These are phyloP conservation scores for Saccharomycopsis malanga DNA, from an alignment of 805 yeast species.

Conservation along the genomic window DNA sequence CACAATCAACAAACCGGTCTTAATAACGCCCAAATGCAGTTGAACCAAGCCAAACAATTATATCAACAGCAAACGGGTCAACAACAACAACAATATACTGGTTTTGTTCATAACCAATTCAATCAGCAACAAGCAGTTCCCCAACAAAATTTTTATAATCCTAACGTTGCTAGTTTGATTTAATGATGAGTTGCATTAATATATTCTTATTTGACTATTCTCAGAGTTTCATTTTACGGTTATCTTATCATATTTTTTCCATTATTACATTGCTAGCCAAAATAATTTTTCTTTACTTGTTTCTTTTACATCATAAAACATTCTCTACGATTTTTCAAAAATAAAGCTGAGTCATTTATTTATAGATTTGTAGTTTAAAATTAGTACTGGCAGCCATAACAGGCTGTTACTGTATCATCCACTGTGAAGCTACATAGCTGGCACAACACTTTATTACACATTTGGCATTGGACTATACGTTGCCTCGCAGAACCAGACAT, in stretches of 20 bases:
- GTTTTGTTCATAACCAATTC: conserved; percentile 20
- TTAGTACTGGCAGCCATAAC: conserved; percentile 15
- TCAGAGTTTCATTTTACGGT: too few species aligned
- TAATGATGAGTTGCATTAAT: not conserved
- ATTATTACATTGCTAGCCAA: too few species aligned
- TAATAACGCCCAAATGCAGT: conserved; percentile 14
- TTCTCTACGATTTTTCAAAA: too few species aligned
- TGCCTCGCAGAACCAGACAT: too few species aligned
- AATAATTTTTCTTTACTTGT: too few species aligned
- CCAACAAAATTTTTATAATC: conserved; percentile 24
- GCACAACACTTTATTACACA: conserved; percentile 14
- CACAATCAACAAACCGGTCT: conserved; percentile 4
- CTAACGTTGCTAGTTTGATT: conserved; percentile 12
- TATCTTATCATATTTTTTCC: too few species aligned
- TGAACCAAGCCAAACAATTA: conserved; percentile 18
- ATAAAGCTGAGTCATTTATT: too few species aligned
- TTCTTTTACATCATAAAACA: too few species aligned
- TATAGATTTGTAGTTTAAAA: too few species aligned
- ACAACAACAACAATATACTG: conserved; percentile 21
- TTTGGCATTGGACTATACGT: conserved; percentile 4
- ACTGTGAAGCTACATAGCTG: conserved; percentile 12
- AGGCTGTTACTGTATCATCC: conserved; percentile 7
- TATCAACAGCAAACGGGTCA: conserved; percentile 28
- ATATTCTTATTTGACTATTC: too few species aligned
- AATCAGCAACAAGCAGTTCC: conserved; percentile 26